Conservation (phyloP, 371 early-diverging fungal genomes). For the Mortierella sp. region DNA sequence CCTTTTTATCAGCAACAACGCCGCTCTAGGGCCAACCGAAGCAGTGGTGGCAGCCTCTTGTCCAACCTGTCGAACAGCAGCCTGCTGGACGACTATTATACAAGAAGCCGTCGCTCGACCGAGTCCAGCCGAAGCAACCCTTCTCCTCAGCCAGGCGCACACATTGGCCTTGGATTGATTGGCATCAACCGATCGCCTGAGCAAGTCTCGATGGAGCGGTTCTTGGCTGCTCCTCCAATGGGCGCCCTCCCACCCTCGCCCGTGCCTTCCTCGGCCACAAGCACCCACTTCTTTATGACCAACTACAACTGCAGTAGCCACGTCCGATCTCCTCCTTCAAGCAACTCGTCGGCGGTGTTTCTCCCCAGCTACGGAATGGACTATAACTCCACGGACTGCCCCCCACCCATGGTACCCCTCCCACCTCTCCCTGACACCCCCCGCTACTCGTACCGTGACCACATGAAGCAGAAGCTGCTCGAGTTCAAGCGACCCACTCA, state of each 20-base stretch:
- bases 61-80: constrained; percentile 27
- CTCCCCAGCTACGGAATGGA: background rate
- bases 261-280: constrained; percentile 5
- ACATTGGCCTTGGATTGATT: constrained; percentile 22
- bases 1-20: constrained; percentile 12
- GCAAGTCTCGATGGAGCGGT: constrained; percentile 10
- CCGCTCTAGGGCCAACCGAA: constrained; percentile 4
- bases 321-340: constrained; percentile 8
- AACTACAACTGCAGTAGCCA: background rate
- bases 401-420: constrained; percentile 32
- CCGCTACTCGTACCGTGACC: constrained; percentile 29
- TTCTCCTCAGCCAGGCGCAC: constrained; percentile 1
- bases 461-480: constrained; percentile 28
- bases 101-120: background rate
- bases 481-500: constrained; percentile 25
- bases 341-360: background rate
- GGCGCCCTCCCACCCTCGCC: constrained; percentile 6
- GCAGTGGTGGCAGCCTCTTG: constrained; percentile 23
- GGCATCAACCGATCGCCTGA: constrained; percentile 21
- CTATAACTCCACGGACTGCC: background rate
- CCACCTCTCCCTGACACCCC: constrained; percentile 32
- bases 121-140: constrained; percentile 1
- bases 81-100: constrained; percentile 33
- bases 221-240: constrained; percentile 15
- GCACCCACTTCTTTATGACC: constrained; percentile 3